Percentiles rank a stretch among this genome's conserved stretches.
Evolutionary conservation across 495 filamentous ascomycete species (phyloP).

Genomic region (Xylaria intraflava): DNA sequence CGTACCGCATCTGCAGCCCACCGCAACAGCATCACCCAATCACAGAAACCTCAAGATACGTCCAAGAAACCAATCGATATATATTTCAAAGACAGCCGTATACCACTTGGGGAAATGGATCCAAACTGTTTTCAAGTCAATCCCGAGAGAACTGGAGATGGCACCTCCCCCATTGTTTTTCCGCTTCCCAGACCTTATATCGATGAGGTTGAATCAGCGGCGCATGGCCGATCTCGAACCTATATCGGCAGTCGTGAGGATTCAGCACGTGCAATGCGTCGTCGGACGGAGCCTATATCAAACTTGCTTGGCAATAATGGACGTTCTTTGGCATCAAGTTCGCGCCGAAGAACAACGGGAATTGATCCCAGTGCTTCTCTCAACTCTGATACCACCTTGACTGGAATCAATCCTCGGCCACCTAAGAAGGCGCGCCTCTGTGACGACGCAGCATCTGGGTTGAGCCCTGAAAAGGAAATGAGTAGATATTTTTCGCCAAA

Average conservation of each 20-base stretch:
- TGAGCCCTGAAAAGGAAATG: slow-evolving; percentile 20
- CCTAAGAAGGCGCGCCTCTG: slow-evolving; percentile 46
- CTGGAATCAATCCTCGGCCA: slow-evolving; percentile 23
- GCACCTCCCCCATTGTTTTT: slow-evolving; percentile 35
- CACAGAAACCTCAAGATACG: slow-evolving; percentile 33
- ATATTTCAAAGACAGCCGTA: slow-evolving; percentile 68
- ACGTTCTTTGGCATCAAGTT: slow-evolving; percentile 10
- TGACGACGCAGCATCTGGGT: slow-evolving; percentile 20
- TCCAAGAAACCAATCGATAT: slow-evolving; percentile 63
- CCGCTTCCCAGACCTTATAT: slow-evolving; percentile 45
- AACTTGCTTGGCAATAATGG: slow-evolving; percentile 26
- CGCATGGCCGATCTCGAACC: slow-evolving; percentile 6
- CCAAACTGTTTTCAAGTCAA: slow-evolving; percentile 63
- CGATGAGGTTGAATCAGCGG: slow-evolving; percentile 17
- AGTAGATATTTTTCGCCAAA: slow-evolving; percentile 39
- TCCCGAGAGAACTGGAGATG: slow-evolving; percentile 24
- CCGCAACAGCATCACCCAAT: slow-evolving; percentile 16
- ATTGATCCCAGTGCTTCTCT: slow-evolving; percentile 6
- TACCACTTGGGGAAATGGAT: slow-evolving; percentile 79
- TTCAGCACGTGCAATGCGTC: slow-evolving; percentile 24
- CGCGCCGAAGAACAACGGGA: slow-evolving; percentile 32
- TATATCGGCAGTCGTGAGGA: slow-evolving; percentile 15
- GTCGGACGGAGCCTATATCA: slow-evolving; percentile 35
- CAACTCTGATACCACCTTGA: slow-evolving; percentile 10
- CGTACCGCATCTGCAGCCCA: slow-evolving; percentile 30